phyloP scores from a whole-genome alignment of 2,329 filamentous ascomycete genomes.

The Fusarium brevicatenulatum region DNA sequence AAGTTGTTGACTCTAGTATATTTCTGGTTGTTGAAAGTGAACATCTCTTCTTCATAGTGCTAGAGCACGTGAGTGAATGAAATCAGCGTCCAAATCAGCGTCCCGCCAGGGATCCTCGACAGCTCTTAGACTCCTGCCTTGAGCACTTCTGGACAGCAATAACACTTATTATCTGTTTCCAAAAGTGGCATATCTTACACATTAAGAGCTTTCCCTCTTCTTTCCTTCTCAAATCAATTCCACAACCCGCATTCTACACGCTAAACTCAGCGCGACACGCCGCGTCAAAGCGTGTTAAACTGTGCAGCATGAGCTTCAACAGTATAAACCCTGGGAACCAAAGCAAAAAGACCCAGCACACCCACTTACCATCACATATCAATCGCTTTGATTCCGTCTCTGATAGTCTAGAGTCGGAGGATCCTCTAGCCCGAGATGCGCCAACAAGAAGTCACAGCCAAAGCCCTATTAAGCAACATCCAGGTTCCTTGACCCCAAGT shows the following conservation, averaged over 20 bases:
- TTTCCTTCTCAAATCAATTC: background rate
- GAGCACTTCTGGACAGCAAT: background rate
- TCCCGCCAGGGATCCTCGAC: background rate
- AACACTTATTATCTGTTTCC: background rate
- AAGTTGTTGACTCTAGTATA: background rate
- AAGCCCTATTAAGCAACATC: conserved; percentile 5
- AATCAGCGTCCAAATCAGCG: background rate
- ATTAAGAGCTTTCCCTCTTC: fast-evolving
- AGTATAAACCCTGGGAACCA: background rate
- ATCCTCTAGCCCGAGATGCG: conserved; percentile 27
- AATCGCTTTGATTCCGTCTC: background rate
- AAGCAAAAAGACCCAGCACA: background rate
- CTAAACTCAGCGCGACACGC: background rate
- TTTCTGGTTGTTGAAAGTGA: background rate
- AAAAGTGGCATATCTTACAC: background rate
- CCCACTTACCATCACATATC: background rate
- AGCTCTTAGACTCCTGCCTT: background rate
- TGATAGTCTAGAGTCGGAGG: conserved; percentile 34
- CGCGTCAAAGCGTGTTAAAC: background rate
- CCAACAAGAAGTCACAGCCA: conserved; percentile 21
- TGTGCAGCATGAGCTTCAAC: conserved; percentile 16
- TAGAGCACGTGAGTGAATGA: conserved; percentile 20
- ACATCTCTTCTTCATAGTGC: background rate
- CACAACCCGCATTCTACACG: background rate
- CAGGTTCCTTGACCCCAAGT: background rate